These are phyloP conservation scores for Xylariaceae sp. DNA, from an alignment of 2,329 filamentous ascomycete genomes.

Conservation along the genomic window DNA sequence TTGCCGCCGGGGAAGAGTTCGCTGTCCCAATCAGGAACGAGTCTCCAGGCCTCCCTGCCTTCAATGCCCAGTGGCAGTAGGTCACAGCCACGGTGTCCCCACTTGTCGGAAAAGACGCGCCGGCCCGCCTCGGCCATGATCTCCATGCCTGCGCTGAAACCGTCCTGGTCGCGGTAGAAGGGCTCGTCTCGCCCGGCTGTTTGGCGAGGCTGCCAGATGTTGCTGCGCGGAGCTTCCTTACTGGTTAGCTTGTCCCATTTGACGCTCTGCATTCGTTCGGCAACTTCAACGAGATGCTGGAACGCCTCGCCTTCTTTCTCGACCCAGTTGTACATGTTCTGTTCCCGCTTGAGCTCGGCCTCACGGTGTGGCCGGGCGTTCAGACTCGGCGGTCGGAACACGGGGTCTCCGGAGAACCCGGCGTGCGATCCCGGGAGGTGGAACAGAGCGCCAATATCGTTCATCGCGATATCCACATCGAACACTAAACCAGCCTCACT, in stretches of 20 bases:
- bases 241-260: slow-evolving; percentile 21
- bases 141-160: slow-evolving; percentile 33
- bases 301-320: slow-evolving; percentile 35
- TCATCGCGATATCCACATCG: slow-evolving; percentile 38
- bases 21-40: slow-evolving; percentile 36
- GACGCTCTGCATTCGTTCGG: slow-evolving; percentile 29
- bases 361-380: slow-evolving; percentile 23
- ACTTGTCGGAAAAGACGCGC: slow-evolving; percentile 36
- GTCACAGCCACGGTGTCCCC: slow-evolving; percentile 39
- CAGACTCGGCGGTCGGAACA: slow-evolving; percentile 21
- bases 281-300: slow-evolving; percentile 33
- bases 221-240: slow-evolving; percentile 32
- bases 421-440: slow-evolving; percentile 35
- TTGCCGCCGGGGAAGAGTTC: slow-evolving; percentile 26
- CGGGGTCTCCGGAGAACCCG: slow-evolving; percentile 32
- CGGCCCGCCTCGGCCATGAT: slow-evolving; percentile 34
- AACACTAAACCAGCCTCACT: slow-evolving; percentile 38
- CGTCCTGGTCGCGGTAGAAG: slow-evolving; percentile 38
- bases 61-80: slow-evolving; percentile 30
- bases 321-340: slow-evolving; percentile 29
- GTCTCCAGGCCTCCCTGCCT: slow-evolving; percentile 34
- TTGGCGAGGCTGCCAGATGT: slow-evolving; percentile 40
- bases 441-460: slow-evolving; percentile 40
- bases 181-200: slow-evolving; percentile 40
- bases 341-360: slow-evolving; percentile 29